phyloP scores from a whole-genome alignment of 805 yeast genomes.

The Spathaspora girioi region DNA sequence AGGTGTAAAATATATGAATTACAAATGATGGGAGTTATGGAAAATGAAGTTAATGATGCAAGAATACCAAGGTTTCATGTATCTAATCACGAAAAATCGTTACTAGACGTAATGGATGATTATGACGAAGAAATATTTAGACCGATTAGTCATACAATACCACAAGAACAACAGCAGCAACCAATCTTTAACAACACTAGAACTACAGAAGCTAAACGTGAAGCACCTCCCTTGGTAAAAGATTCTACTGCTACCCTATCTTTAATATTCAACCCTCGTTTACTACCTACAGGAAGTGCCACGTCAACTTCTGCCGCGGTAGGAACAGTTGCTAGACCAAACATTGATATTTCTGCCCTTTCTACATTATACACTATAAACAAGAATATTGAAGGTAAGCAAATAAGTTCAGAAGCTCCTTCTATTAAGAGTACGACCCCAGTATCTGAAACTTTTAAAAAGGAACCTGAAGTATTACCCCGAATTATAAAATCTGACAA shows the following conservation, averaged over 20 bases:
- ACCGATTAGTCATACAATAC: conserved; percentile 10
- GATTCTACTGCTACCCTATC: conserved; percentile 23
- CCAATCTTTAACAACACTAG: neutral
- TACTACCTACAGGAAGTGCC: conserved; percentile 16
- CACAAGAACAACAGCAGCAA: neutral
- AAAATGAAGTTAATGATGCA: conserved; percentile 73
- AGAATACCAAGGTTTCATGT: conserved; percentile 56
- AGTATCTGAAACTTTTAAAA: neutral
- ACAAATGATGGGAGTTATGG: conserved; percentile 98
- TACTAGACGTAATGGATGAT: conserved; percentile 58
- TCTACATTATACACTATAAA: conserved; percentile 36
- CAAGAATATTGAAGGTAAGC: conserved; percentile 11
- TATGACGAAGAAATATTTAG: conserved; percentile 63
- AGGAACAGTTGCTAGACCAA: conserved; percentile 33
- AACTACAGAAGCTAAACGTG: neutral
- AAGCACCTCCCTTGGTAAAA: neutral
- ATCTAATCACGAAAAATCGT: conserved; percentile 29
- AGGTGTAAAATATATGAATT: conserved; percentile 90
- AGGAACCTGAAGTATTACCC: neutral
- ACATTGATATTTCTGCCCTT: conserved; percentile 31
- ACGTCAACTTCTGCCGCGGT: conserved; percentile 32
- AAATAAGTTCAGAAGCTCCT: neutral
- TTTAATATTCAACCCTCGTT: conserved; percentile 19
- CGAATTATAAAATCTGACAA: neutral
- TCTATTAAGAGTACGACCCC: neutral